Evolutionary conservation across 768 basidiomycete genomes (phyloP), one percentile per base, ranked within the genome.

Genomic region (Mycena rosella): DNA sequence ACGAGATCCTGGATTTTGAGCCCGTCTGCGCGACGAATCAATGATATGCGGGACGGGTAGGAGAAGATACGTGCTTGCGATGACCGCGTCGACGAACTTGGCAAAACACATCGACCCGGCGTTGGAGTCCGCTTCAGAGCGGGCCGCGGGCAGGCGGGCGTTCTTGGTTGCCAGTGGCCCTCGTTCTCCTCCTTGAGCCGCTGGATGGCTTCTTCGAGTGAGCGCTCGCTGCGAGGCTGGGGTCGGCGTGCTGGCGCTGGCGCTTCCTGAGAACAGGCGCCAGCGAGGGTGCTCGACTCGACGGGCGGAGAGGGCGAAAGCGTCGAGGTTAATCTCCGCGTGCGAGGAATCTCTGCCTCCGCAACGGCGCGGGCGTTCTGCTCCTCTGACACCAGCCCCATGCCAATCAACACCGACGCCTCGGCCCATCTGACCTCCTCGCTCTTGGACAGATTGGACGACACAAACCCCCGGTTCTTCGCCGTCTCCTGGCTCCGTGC

Each of bases 211-310:
- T 20, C 13, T 14, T 14, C 24, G 36, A 64, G 63, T 13, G 47
- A 30, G 6, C 20, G 51, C 10, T 53, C 51, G 47, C 38, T 38
- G 8, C 38, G 47, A 24, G 48, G 26, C 8, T 8, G 15, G 17
- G 1, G 26, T 27, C 17, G 3, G 5, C 3, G 7, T 38, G 38
- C 15, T 38, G 38, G 44, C 24, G 40, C 29, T 58, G 57, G 48
- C 63, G 63, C 36, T 64, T 64, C 27, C 63, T 53, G 47, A 57
- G 54, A 22, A 64, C 32, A 1, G 32, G 53, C 4, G n/a, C n/a
- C n/a, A n/a, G 24, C 17, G 8, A 45, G 48, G 2, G 63, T 49
- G 1, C 60, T 30, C 42, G 61, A 47, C 0, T 52, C 60, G 9
- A 42, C 1, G n/a, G n/a, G n/a, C n/a, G n/a, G n/a, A n/a, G n/a